phyloP scores from a whole-genome alignment of 2,329 filamentous ascomycete genomes.

The Penicillium sp. region DNA sequence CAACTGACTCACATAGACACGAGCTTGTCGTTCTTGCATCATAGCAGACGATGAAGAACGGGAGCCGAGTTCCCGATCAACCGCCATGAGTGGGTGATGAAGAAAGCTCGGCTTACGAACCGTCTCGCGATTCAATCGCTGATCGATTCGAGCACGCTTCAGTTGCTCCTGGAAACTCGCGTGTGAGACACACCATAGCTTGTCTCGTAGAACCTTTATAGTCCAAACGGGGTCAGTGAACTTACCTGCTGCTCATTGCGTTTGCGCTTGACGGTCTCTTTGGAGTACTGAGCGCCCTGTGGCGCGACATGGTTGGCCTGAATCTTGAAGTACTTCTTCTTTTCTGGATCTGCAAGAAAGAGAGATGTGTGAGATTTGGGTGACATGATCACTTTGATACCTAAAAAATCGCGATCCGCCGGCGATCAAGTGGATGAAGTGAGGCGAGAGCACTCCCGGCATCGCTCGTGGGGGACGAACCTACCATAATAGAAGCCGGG shows the following conservation, averaged over 20 bases:
- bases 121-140: conserved; percentile 28
- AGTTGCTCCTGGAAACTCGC: conserved; percentile 22
- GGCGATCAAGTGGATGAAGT: too few relatives aligned
- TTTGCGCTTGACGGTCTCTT: conserved; percentile 54
- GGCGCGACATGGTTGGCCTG: conserved; percentile 50
- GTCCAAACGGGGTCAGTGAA: background rate
- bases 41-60: conserved; percentile 11
- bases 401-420: too few relatives aligned
- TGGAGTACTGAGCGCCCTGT: conserved; percentile 48
- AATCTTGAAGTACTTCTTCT: conserved; percentile 63
- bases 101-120: conserved; percentile 27
- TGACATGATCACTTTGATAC: too few relatives aligned
- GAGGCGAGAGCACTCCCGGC: too few relatives aligned
- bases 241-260: conserved; percentile 41
- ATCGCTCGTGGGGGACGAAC: background rate
- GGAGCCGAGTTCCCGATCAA: conserved; percentile 27
- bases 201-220: background rate
- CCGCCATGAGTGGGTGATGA: conserved; percentile 25
- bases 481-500: conserved; percentile 32
- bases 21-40: conserved; percentile 24
- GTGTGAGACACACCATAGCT: too few relatives aligned
- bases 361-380: too few relatives aligned
- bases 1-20: conserved; percentile 30
- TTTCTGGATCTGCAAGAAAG: conserved; percentile 38
- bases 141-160: conserved; percentile 18